phyloP scores from a whole-genome alignment of 2,329 filamentous ascomycete species.

The Tolypocladium amazonense region DNA sequence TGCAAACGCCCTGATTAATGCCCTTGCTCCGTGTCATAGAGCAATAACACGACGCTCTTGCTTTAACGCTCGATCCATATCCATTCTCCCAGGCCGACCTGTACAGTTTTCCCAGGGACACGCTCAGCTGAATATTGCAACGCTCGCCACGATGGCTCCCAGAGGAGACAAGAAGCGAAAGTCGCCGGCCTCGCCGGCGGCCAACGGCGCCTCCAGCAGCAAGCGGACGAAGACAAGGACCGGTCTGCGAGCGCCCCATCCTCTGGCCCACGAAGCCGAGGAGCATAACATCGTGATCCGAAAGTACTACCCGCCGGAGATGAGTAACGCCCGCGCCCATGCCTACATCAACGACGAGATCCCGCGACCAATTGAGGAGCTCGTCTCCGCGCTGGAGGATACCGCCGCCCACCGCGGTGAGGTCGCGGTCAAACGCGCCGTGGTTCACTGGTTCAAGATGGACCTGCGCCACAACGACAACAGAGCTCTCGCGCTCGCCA shows the following conservation, averaged over 20 bases:
- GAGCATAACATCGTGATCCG: conserved; percentile 55
- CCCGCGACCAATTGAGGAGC: conserved; percentile 60
- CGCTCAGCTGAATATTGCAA: neutral
- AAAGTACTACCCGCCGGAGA: conserved; percentile 75
- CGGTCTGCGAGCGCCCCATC: conserved; percentile 33
- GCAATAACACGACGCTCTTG: neutral
- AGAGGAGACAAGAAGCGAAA: conserved; percentile 21
- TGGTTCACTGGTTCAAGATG: conserved; percentile 87
- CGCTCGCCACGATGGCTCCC: conserved; percentile 16
- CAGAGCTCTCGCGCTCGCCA: conserved; percentile 56
- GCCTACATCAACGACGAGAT: conserved; percentile 64
- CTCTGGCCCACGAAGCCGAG: conserved; percentile 33
- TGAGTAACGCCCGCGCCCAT: conserved; percentile 67
- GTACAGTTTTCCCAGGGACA: too few relatives aligned
- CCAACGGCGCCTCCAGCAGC: conserved; percentile 15
- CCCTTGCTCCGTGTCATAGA: neutral
- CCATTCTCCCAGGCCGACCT: neutral
- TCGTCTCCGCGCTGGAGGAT: conserved; percentile 49
- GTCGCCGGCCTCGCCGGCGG: conserved; percentile 8
- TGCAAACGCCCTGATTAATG: conserved; percentile 1
- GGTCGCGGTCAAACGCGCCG: conserved; percentile 45
- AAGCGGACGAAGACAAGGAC: conserved; percentile 21
- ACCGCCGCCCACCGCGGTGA: conserved; percentile 44
- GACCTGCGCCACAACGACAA: conserved; percentile 71
- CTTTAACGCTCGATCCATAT: neutral